phyloP scores from a whole-genome alignment of 345 rosid genomes.

The Hevea brasiliensis region DNA sequence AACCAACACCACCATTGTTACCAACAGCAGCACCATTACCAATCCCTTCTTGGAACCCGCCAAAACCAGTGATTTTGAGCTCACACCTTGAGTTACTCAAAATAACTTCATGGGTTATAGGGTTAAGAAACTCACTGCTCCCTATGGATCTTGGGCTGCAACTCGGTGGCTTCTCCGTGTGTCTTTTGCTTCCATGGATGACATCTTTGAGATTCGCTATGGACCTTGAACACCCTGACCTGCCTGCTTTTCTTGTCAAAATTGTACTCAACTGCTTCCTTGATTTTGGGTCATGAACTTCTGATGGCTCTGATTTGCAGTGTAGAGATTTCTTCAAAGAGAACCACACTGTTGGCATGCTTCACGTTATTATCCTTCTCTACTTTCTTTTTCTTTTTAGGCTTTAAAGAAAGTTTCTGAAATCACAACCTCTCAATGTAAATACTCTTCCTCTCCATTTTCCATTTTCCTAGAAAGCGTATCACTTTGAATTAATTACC shows the following conservation, averaged over 20 bases:
- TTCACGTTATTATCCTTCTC: neutral
- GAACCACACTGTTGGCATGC: slow-evolving; percentile 62
- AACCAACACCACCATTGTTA: slow-evolving; percentile 23
- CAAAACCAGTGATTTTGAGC: slow-evolving; percentile 88
- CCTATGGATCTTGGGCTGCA: slow-evolving; percentile 99
- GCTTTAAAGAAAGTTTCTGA: neutral
- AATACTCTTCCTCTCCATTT: neutral
- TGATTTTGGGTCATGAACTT: slow-evolving; percentile 47
- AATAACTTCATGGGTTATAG: slow-evolving; percentile 91
- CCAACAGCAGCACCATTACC: slow-evolving; percentile 20
- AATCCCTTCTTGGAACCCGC: slow-evolving; percentile 55
- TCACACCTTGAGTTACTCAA: slow-evolving; percentile 90
- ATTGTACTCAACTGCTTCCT: slow-evolving; percentile 53
- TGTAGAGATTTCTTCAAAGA: slow-evolving; percentile 46
- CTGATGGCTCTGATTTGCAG: slow-evolving; percentile 51
- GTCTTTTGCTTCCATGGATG: slow-evolving; percentile 96
- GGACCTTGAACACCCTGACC: slow-evolving; percentile 98
- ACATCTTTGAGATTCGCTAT: slow-evolving; percentile 99
- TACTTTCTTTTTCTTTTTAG: neutral
- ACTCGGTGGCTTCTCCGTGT: slow-evolving; percentile 84
- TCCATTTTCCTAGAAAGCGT: slow-evolving; percentile 5
- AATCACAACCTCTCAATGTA: neutral
- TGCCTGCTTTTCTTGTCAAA: slow-evolving; percentile 64
- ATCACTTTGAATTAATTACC: neutral
- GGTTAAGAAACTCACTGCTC: slow-evolving; percentile 98